Percentiles rank a stretch among this genome's conserved stretches.
Conservation (phyloP, 306 rosid species). For the Begonia peltatifolia region DNA sequence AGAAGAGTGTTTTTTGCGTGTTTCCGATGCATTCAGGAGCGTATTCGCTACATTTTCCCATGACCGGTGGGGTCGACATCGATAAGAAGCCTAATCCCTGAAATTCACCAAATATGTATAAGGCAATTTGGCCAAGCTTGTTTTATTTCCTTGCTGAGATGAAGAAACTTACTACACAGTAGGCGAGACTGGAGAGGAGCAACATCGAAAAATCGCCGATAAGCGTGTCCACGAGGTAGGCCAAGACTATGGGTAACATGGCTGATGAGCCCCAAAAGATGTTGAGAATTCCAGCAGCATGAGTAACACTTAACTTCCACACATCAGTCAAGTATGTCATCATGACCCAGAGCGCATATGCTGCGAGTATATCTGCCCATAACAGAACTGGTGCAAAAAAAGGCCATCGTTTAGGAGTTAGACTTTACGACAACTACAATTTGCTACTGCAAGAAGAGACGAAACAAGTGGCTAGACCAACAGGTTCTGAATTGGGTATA, state of each 20-base stretch:
- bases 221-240: slow-evolving; percentile 11
- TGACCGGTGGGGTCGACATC: slow-evolving; percentile 19
- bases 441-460: background rate
- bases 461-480: background rate
- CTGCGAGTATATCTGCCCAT: slow-evolving; percentile 4
- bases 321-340: slow-evolving; percentile 10
- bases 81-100: slow-evolving; percentile 19
- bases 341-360: slow-evolving; percentile 2
- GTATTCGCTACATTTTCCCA: slow-evolving; percentile 11
- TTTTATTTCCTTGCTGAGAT: background rate
- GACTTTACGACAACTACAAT: background rate
- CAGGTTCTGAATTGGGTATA: background rate
- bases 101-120: background rate
- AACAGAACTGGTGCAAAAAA: background rate
- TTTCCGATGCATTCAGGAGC: slow-evolving; percentile 10
- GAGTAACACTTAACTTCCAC: slow-evolving; percentile 9
- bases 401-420: background rate
- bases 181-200: slow-evolving; percentile 8
- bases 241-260: slow-evolving; percentile 11
- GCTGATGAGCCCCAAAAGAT: slow-evolving; percentile 3
- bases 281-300: slow-evolving; percentile 15
- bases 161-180: slow-evolving; percentile 9
- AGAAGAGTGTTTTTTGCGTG: slow-evolving; percentile 10
- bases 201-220: slow-evolving; percentile 12
- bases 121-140: background rate